Conservation (phyloP, 164 flowering plant species). For the Chimonanthus salicifolius region DNA sequence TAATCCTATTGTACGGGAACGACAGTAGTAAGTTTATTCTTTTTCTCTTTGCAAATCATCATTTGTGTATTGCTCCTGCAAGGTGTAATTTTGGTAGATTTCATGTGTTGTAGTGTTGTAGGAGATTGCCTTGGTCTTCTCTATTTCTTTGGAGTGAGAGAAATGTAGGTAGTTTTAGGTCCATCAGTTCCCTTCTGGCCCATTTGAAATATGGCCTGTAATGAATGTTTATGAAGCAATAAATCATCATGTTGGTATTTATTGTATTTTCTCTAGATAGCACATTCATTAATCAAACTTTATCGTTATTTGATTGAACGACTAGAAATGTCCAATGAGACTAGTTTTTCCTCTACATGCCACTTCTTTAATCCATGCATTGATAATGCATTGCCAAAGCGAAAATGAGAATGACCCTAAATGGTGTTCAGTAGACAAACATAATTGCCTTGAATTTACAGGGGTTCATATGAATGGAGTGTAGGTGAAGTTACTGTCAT, state of each 20-base stretch:
- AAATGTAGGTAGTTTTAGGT: background rate
- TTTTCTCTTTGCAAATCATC: background rate
- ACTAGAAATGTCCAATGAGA: too few relatives aligned
- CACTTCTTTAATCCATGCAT: too few relatives aligned
- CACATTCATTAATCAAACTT: too few relatives aligned
- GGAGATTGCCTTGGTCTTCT: background rate
- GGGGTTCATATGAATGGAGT: too few relatives aligned
- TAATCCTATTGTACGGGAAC: background rate
- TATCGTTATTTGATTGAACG: too few relatives aligned
- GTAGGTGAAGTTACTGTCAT: too few relatives aligned
- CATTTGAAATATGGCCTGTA: background rate
- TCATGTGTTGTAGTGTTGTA: conserved; percentile 1
- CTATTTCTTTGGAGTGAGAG: background rate
- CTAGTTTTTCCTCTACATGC: too few relatives aligned
- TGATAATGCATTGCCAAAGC: too few relatives aligned
- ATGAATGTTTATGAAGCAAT: background rate
- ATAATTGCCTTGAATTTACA: too few relatives aligned
- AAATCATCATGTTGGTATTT: background rate
- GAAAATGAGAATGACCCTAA: too few relatives aligned
- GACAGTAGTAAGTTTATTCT: conserved; percentile 1
- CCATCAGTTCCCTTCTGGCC: background rate
- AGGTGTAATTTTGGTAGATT: conserved; percentile 16
- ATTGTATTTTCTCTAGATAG: too few relatives aligned
- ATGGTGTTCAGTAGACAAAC: too few relatives aligned
- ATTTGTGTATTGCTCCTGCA: background rate